Base-by-base conservation (phyloP, 176 grass and related monocot genomes). In the Otatea glauca region DNA sequence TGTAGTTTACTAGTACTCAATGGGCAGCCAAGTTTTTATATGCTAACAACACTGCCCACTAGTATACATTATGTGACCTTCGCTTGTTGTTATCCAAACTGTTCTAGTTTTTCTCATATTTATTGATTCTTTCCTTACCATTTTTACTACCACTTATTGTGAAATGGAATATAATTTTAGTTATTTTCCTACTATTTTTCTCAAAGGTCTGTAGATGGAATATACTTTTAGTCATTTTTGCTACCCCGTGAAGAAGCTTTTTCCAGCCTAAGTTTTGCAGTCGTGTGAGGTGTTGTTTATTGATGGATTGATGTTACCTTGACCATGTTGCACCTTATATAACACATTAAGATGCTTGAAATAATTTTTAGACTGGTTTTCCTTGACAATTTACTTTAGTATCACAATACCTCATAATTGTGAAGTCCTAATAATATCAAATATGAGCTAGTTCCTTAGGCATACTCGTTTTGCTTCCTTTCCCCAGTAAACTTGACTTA, bases 261-360 rank as follows among this genome's bases (percentile, higher is more conserved):
- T 70, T 86, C 42, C 24, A 60, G 58, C 27, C 17, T 16, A 48
- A 49, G 38, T 45, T 37, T 45, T 61, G 53, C 68, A 58, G 23
- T 72, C 39, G 45, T 44, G 71, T 61, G 53, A 45, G 68, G 68
- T 72, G 39, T 29, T 45, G 7, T 50, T 85, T 78, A 39, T 86
- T 54, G 21, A 62, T 72, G 7, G 25, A 43, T 71, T 86, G 20
- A 64, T 79, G 27, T 70, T 49, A 79, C 42, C 29, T 39, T 79
- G 51, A 5, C n/a, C 27, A 25, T 25, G 17, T 37, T 85, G 65
- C 65, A 68, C 29, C 51, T 61, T 59, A 21, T 70, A n/a, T 23
- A 49, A 49, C 20, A 9, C 12, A 50, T 47, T 70, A 61, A 18
- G 17, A 61, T 71, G 39, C 74, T 69, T 77, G 25, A 45, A 77